Base-by-base conservation (phyloP, 768 basidiomycete species). In the Suillus plorans region DNA sequence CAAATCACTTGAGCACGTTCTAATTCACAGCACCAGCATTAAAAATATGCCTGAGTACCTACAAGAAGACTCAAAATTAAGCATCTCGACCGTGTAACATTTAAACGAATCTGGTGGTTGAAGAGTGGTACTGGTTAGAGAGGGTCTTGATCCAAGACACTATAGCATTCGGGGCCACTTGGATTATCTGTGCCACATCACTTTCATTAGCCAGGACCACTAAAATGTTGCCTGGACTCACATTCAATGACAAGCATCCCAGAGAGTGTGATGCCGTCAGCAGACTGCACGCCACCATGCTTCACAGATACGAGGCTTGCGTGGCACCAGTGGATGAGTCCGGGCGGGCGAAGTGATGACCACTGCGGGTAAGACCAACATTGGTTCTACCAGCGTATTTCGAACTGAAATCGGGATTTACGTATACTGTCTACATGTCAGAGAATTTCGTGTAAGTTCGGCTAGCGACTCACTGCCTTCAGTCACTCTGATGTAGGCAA, bases 401-500 rank as follows among this genome's bases (percentile, higher is more conserved):
- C 63, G 70, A 70, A 55, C 76, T 78, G 74, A 87, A 87, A 14
- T 73, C 53, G 0, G 83, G 69, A 63, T 73, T 71, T 7, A 41
- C 63, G 64, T 69, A 76, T 12, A 68, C 77, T 80, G 53, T 22
- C 41, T 31, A 25, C 41, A 22, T 12, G 52, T 60, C 5, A 12
- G 4, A 36, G 41, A 39, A 20, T 42, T 41, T 18, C 6, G 2
- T 20, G 13, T 58, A 22, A 22, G 31, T 28, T 5, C 18, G 34
- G 12, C 14, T 39, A 16, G 52, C 13, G n/a, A 71, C 80, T 63
- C 52, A 83, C 83, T 74, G 2, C 81, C 81, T 70, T 87, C 86
- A 20, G 86, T 87, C 5, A 85, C 86, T 70, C 87, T 87, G 79
- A 87, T 86, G 67, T 79, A 86, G 1, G 79, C 84, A 68, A 85